Conservation (phyloP, 345 rosid species). For the Erucastrum elatum region DNA sequence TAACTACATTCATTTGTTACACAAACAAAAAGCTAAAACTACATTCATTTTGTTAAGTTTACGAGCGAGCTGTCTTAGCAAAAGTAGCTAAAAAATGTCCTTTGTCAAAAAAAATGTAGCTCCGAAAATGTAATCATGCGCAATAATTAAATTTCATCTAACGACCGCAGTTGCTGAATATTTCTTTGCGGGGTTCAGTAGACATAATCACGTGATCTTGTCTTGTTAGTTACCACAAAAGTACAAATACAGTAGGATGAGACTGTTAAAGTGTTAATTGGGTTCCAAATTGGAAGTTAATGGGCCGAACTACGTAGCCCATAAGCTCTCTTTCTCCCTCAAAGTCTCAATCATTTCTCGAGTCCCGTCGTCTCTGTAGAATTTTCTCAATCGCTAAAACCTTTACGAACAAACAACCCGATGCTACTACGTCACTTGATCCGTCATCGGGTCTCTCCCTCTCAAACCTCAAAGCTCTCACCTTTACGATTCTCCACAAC, state of each 20-base stretch:
- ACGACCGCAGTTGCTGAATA: neutral
- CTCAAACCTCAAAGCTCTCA: constrained; percentile 38
- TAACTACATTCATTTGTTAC: too few species aligned
- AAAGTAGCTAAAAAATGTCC: neutral
- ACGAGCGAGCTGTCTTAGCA: neutral
- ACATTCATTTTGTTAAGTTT: neutral
- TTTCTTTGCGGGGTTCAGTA: neutral
- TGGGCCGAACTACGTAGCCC: constrained; percentile 1
- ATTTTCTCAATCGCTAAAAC: neutral
- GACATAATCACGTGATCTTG: too few species aligned
- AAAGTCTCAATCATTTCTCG: neutral
- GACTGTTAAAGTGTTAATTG: neutral
- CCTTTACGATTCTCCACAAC: constrained; percentile 38
- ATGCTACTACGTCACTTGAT: constrained; percentile 16
- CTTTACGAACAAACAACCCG: neutral
- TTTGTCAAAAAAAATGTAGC: too few species aligned
- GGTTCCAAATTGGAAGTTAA: neutral
- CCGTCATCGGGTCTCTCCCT: constrained; percentile 33
- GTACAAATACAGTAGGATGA: neutral
- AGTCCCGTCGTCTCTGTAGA: neutral
- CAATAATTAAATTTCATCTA: neutral
- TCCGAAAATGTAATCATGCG: neutral
- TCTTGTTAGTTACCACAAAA: neutral
- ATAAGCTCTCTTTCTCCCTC: neutral
- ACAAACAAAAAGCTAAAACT: too few species aligned